Evolutionary conservation across 2,329 filamentous ascomycete genomes (phyloP), one percentile per base, ranked within the genome.

Genomic region (Aspergillus niger): DNA sequence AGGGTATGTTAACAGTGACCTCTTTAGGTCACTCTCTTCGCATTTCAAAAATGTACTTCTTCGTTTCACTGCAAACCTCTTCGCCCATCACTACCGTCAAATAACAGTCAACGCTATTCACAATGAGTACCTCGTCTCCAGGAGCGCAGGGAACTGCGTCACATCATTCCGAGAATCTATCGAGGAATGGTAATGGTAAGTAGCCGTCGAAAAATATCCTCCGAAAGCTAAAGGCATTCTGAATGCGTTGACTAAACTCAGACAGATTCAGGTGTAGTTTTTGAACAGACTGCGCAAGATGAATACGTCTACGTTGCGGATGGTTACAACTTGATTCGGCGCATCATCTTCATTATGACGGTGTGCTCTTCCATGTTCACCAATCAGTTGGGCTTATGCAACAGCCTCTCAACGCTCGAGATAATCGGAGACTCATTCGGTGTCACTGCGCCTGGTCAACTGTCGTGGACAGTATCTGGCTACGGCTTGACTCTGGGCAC

Each of bases 291-390:
- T 53, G 30, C 49, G 11, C 47, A 43, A 20, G 55, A 61, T 48
- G 49, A 61, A 44, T 47, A 61, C 39, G 47, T 58, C 59, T 61
- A 61, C 48, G 51, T 61, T 38, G 59, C 59, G 2, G 55, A 61
- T 55, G 28, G 8, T 32, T 47, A 50, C 41, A 17, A 20, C 13
- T 38, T 61, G 13, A 5, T 17, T 38, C 41, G 59, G 15, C 59
- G 39, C 22, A 57, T 58, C 15, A 30, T 54, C 49, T 61, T 61
- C 26, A n/a, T 49, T 15, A 26, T 13, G 8, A 26, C 28, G 8
- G 47, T 49, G 3, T 49, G 47, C 8, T 24, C 47, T 8, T 24
- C 47, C 28, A 24, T 30, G 24, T 28, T 49, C 1, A 49, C 28
- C 24, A 49, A 24, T 8, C 47, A 49, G 8, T 3, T 26, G 13